Conservation (phyloP, 2,329 filamentous ascomycete species). For the Venturiaceae sp. region DNA sequence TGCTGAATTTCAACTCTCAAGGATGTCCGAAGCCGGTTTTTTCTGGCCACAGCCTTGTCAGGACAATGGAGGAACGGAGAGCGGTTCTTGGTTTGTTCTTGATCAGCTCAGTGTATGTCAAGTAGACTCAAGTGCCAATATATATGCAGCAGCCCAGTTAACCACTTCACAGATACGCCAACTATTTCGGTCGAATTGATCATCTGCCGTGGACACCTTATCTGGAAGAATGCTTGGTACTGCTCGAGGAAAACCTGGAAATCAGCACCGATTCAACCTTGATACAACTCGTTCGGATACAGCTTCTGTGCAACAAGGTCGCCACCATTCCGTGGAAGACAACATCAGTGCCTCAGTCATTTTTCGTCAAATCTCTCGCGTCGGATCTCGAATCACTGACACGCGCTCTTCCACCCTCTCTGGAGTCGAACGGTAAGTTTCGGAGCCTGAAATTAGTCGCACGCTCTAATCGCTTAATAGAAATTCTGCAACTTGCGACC, state of each 20-base stretch:
- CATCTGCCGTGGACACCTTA: conserved; percentile 47
- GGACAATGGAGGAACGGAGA: conserved; percentile 42
- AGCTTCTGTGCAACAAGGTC: conserved; percentile 16
- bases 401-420: background rate
- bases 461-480: background rate
- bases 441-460: background rate
- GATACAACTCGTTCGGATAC: conserved; percentile 27
- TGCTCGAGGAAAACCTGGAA: conserved; percentile 37
- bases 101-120: conserved; percentile 27
- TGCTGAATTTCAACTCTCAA: conserved; percentile 1
- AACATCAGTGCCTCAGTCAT: conserved; percentile 12
- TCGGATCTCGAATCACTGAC: conserved; percentile 2
- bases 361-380: background rate
- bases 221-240: conserved; percentile 46
- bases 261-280: conserved; percentile 41
- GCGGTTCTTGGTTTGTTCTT: conserved; percentile 40
- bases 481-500: background rate
- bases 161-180: conserved; percentile 20
- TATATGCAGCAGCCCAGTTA: conserved; percentile 15
- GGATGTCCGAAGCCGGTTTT: conserved; percentile 10
- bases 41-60: conserved; percentile 9
- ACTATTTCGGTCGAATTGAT: conserved; percentile 38
- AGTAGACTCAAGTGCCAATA: conserved; percentile 10
- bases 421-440: background rate
- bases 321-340: conserved; percentile 13